Evolutionary conservation across 2,329 filamentous ascomycete genomes (phyloP), one percentile per base, ranked within the genome.

Genomic region (Myriosclerotinia duriaeana): DNA sequence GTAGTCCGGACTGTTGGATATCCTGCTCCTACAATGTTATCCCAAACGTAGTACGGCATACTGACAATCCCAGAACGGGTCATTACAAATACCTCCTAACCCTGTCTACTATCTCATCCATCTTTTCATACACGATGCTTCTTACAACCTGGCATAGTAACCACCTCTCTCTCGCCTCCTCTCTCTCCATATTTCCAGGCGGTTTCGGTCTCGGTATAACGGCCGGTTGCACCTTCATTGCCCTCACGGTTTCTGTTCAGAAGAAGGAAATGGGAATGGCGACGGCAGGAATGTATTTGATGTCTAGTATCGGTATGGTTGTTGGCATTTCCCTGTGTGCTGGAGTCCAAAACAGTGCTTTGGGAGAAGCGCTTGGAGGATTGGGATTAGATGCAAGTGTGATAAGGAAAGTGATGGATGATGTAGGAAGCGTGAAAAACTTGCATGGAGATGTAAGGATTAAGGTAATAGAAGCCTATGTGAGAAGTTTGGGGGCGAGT

Each of bases 91-190:
- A 74, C 0, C 78, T 87, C 0, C 78, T 86, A 0, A 78, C 85
- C 0, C 60, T 85, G 0, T 82, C 84, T 0, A 81, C 83, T 0
- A 61, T 84, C 0, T 76, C 82, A 1, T 82, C 85, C 0, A 80
- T 82, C 0, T 64, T 81, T 0, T 79, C 81, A 7, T 88, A 89
- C 67, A 56, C 78, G 0, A 75, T 87, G 0, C 80, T 89, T 4
- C 75, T 84, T 11, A 72, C 86, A 1, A 78, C 82, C 30, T 90
- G 88, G 88, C 80, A 84, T 14, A 87, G 86, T 0, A 69, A 85
- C 42, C 38, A 36, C 6, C 89, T 85, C 0, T 81, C 80, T 9
- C 80, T 81, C 70, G 77, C 77, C 67, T 84, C 87, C 69, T 85
- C 84, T 0, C 72, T 89, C 0, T 86, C 87, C 67, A 87, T 89